A percentile compares a stretch with the other conserved stretches of the same genome.
Conservation (phyloP, 2,329 filamentous ascomycete genomes). For the Sarocladium kiliense region DNA sequence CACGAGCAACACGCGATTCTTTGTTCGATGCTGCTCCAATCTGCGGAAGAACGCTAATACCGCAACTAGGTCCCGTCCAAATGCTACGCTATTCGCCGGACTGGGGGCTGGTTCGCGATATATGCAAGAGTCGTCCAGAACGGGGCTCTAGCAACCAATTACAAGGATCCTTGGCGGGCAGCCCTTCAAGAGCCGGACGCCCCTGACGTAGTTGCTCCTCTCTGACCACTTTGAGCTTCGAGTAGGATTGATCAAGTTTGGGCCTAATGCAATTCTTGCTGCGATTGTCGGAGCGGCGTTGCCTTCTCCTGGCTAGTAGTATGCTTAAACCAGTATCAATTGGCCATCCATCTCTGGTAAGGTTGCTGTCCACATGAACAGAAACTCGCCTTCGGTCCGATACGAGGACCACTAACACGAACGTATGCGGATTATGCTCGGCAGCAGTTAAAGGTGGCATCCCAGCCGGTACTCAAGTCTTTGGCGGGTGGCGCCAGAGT, state of each 20-base stretch:
- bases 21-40: not conserved
- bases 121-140: not conserved
- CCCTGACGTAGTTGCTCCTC: constrained; percentile 4
- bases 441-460: not conserved
- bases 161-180: not conserved
- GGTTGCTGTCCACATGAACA: not conserved
- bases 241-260: not conserved
- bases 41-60: no score
- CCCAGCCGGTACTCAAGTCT: not conserved
- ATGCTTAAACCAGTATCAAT: not conserved
- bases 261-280: not conserved
- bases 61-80: no score
- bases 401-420: not conserved
- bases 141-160: not conserved
- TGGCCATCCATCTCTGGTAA: no score
- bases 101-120: not conserved
- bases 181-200: not conserved
- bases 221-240: not conserved
- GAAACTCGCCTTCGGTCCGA: not conserved
- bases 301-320: not conserved
- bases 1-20: not conserved
- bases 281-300: not conserved
- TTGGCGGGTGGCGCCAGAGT: not conserved
- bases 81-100: no score
- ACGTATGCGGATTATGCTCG: not conserved